Evolutionary conservation across 78 protist species (phyloP).

Genomic region (Dictyostelium capitatum): DNA sequence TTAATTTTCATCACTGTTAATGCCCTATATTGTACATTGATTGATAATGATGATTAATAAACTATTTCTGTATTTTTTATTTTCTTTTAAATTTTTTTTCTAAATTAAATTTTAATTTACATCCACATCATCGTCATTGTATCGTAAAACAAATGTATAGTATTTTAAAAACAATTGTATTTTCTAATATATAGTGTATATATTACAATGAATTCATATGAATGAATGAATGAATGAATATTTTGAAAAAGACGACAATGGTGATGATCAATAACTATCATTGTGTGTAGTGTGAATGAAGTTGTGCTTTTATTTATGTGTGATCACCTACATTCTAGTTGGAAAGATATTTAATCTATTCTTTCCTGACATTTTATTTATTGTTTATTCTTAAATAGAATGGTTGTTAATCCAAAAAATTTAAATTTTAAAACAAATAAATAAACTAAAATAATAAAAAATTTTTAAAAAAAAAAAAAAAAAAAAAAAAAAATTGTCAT

Average conservation of each 20-base stretch:
- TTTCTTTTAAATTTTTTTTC: background rate
- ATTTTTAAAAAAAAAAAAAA: background rate
- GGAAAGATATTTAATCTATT: constrained; percentile 84
- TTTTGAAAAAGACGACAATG: too few relatives aligned
- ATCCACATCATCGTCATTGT: too few relatives aligned
- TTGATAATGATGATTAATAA: background rate
- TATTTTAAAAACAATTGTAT: too few relatives aligned
- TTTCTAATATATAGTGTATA: too few relatives aligned
- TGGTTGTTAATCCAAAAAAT: too few relatives aligned
- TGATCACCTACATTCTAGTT: constrained; percentile 73
- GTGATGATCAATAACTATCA: too few relatives aligned
- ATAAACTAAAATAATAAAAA: background rate
- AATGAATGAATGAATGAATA: too few relatives aligned
- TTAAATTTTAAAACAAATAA: background rate
- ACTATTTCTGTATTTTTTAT: background rate
- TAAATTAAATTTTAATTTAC: background rate
- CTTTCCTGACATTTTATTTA: constrained; percentile 62
- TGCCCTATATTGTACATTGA: constrained; percentile 84
- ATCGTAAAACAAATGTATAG: too few relatives aligned
- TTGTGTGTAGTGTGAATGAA: too few relatives aligned
- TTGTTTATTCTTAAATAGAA: background rate
- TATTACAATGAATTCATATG: too few relatives aligned
- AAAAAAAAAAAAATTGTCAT: background rate
- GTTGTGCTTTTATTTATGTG: too few relatives aligned
- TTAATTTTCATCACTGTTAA: constrained; percentile 90